Evolutionary conservation across 2,329 filamentous ascomycete genomes (phyloP), one percentile per base, ranked within the genome.

Genomic region (Fusarium guadeloupense): DNA sequence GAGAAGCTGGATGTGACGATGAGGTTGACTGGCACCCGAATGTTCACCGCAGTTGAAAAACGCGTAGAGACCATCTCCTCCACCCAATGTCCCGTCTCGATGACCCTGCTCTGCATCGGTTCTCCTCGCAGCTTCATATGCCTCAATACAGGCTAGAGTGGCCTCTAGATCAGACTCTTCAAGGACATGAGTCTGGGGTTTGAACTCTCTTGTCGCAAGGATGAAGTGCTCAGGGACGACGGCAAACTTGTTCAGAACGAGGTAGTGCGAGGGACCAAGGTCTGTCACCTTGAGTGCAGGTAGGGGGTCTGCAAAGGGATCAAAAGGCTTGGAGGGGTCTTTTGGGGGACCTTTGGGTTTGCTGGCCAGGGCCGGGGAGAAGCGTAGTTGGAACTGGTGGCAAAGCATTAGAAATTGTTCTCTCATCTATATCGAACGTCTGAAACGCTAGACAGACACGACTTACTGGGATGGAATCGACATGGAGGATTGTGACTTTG

Each of bases 181-280:
- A 2, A 92, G 79, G 6, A 88, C 69, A 62, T 89, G 78, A 2
- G 85, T 87, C 77, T 92, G 89, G n/a, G 78, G 76, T 69, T 85
- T 84, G 71, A 87, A 86, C 1, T 76, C 73, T n/a, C 76, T 83
- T 0, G 89, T 92, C 0, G 86, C 84, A 41, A 92, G 81, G 64
- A 92, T 90, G 71, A 90, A 90, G 75, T 92, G 89, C 67, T 87
- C 82, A 0, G 84, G 82, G 28, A 90, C 87, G 42, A 92, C 76
- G 42, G 89, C 88, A 67, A 89, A 92, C 73, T 92, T 92, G 79
- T 92, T 92, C 34, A 92, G 78, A 2, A 92, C 85, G 35, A 92
- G 80, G 54, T 82, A 80, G 72, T 92, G 89, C 9, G 77, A 73
- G 1, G 84, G 77, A 2, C 77, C 78, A 8, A 90, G 69, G 21